These are phyloP conservation scores for Phytophthora chlamydospora DNA, from an alignment of 352 stramenopile genomes.

Conservation along the genomic window DNA sequence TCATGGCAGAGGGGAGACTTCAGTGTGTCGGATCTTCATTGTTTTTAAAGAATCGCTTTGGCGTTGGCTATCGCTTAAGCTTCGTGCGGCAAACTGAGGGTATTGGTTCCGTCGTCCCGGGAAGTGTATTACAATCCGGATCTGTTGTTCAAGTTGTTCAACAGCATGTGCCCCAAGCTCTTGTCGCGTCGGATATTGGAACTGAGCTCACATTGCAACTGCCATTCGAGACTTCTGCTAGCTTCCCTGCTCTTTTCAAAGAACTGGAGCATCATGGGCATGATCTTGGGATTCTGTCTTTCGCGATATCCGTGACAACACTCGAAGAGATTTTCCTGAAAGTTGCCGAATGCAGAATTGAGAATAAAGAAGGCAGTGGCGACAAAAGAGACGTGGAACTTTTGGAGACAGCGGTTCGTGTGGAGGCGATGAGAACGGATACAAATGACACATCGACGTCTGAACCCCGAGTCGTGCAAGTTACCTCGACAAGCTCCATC, in stretches of 20 bases:
- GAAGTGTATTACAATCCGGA: neutral
- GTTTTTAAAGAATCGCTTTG: constrained; percentile 86
- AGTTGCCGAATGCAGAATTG: constrained; percentile 56
- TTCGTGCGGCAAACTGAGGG: constrained; percentile 40
- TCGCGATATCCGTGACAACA: constrained; percentile 83
- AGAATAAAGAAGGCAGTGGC: too few species aligned
- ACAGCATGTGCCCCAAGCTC: constrained; percentile 42
- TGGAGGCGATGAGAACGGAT: constrained; percentile 9
- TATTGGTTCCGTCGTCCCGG: neutral
- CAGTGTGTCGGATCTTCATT: constrained; percentile 79
- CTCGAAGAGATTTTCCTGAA: constrained; percentile 92
- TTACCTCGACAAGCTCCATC: neutral
- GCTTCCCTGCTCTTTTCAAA: constrained; percentile 78
- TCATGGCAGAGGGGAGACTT: constrained; percentile 83
- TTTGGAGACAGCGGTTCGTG: constrained; percentile 11
- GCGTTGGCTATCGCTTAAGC: constrained; percentile 79
- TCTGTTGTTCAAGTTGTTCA: constrained; percentile 34
- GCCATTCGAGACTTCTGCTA: constrained; percentile 55
- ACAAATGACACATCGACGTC: constrained; percentile 4
- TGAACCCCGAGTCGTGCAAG: neutral
- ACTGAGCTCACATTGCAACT: constrained; percentile 82
- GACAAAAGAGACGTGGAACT: neutral
- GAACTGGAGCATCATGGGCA: constrained; percentile 57
- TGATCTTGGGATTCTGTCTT: constrained; percentile 55
- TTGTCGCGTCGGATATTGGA: constrained; percentile 66